These are phyloP conservation scores for Euphrasia arctica DNA, from an alignment of 305 asterid species.

Conservation along the genomic window DNA sequence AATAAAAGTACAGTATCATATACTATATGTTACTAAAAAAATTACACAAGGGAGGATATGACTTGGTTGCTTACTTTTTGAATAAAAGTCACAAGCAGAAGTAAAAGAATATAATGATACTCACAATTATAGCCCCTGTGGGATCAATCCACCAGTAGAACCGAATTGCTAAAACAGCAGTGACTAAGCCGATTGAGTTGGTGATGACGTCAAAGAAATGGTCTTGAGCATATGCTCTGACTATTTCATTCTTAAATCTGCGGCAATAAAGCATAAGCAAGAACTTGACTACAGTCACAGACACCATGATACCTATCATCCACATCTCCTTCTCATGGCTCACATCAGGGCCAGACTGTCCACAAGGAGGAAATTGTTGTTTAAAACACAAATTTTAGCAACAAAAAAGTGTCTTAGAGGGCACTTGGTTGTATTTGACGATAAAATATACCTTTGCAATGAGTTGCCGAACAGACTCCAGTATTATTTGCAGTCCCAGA, in stretches of 20 bases:
- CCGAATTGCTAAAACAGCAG: conserved; percentile 75
- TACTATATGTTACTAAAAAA: too few species aligned
- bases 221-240: conserved; percentile 89
- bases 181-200: conserved; percentile 72
- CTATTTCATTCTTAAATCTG: conserved; percentile 76
- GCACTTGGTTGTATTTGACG: background rate
- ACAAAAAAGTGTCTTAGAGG: background rate
- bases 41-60: too few species aligned
- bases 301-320: conserved; percentile 92
- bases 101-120: conserved; percentile 8
- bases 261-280: conserved; percentile 76
- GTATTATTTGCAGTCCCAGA: conserved; percentile 76
- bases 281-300: conserved; percentile 77
- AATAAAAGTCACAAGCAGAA: background rate
- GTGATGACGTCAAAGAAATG: conserved; percentile 91
- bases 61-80: background rate
- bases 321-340: conserved; percentile 66
- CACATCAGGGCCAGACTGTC: conserved; percentile 54
- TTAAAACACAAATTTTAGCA: background rate
- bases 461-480: conserved; percentile 71
- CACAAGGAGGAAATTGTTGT: conserved; percentile 14
- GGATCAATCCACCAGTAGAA: conserved; percentile 97
- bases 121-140: conserved; percentile 73
- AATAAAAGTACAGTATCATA: background rate
- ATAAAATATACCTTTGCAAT: conserved; percentile 52